Base-by-base conservation (phyloP, 495 filamentous ascomycete species). In the Penicillium ochrochloron region DNA sequence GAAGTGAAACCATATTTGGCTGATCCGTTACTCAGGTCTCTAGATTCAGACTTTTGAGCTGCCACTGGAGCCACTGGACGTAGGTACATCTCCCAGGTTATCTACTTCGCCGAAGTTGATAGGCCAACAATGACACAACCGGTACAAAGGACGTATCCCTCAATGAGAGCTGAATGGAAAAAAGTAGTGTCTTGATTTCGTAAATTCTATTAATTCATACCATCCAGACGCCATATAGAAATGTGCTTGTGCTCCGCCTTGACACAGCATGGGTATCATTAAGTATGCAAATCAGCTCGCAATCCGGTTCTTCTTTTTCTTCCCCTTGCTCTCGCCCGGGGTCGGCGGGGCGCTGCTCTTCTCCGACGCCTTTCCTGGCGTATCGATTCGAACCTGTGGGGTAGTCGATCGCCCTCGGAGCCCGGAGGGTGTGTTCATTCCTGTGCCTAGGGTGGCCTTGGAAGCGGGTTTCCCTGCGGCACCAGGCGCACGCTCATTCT, bases 311-410 rank as follows among this genome's bases (percentile, higher is more conserved):
- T 78, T 81, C 63, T 75, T 79, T 64, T 60, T 77, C 59, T 76
- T 74, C 29, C 65, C 59, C 56, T 76, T 79, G 58, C 68, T 71
- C 37, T 76, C 76, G 3, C 76, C 75, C 25, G 74, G 65, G 33
- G 62, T 72, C 29, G 75, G 66, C 17, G 74, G 67, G 27, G 69
- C 67, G 41, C 56, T 67, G 33, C 68, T 66, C 60, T 73, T 78
- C 1, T 79, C 76, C 3, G 72, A 72, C 12, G 50, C 66, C 41
- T 70, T 78, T 5, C 77, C 76, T 10, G 76, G 76, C 10, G 78
- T 78, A 23, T 80, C 78, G n/a, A 75, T 71, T 44, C 67, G 75
- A 9, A 77, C 71, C 63, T 78, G 76, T 19, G 78, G 78, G n/a
- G 78, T 80, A 21, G 69, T 71, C 44, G 69, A 70, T 31, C 71